Conservation (phyloP, 1,284 basidiomycete genomes). For the Fomitopsis schrenkii region DNA sequence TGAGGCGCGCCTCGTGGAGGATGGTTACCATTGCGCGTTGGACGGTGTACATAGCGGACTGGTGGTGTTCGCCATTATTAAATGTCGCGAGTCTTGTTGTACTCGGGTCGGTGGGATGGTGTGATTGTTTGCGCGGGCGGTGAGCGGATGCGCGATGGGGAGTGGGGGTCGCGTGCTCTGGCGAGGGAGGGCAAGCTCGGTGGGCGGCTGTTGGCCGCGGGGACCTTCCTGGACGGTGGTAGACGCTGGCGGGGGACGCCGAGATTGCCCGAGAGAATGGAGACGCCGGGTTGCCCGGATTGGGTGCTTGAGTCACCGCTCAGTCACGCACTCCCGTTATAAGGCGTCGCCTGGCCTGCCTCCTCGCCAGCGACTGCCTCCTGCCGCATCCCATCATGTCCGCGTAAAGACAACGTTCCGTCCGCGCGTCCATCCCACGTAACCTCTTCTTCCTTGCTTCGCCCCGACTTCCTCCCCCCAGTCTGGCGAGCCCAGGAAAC, state of each 20-base stretch:
- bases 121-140: background rate
- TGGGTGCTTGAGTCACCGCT: constrained; percentile 24
- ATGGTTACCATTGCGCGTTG: constrained; percentile 7
- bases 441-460: constrained; percentile 21
- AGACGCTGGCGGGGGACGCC: background rate
- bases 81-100: background rate
- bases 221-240: background rate
- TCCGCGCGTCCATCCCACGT: constrained; percentile 19
- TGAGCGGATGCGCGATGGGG: background rate
- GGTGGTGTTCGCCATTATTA: background rate
- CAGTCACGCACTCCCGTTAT: constrained; percentile 16
- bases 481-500: constrained; percentile 37
- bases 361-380: constrained; percentile 16
- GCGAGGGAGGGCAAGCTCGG: background rate
- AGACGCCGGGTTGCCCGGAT: constrained; percentile 6
- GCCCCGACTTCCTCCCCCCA: constrained; percentile 32
- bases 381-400: constrained; percentile 41
- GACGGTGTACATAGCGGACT: constrained; percentile 1
- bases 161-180: background rate
- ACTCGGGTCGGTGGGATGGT: background rate
- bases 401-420: constrained; percentile 29
- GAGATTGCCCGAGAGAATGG: constrained; percentile 16
- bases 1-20: constrained; percentile 19
- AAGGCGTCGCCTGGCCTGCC: constrained; percentile 17
- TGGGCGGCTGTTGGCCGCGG: background rate